Percentiles rank a stretch among this genome's conserved stretches.
These are phyloP conservation scores for Leishmania gerbilli DNA, from an alignment of 208 protist species.

Conservation along the genomic window DNA sequence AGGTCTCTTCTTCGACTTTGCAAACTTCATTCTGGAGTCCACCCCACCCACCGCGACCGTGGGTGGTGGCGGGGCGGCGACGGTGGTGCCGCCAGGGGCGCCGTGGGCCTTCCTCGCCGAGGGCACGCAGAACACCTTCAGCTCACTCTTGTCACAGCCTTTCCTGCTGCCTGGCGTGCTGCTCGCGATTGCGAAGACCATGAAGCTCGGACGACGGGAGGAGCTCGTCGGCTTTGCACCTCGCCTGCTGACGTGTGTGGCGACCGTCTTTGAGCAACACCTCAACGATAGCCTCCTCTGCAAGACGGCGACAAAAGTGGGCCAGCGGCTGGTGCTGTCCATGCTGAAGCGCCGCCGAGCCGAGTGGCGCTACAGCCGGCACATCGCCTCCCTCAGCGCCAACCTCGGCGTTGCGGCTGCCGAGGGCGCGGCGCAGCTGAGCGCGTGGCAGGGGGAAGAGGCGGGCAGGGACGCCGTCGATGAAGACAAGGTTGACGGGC, in stretches of 20 bases:
- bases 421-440: neutral
- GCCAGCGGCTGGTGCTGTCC: conserved; percentile 90
- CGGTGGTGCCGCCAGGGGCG: conserved; percentile 7
- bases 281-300: conserved; percentile 67
- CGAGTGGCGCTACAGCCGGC: conserved; percentile 91
- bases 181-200: conserved; percentile 80
- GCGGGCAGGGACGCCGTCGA: conserved; percentile 28
- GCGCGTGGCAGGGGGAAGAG: neutral
- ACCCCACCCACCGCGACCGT: neutral
- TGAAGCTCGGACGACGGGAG: conserved; percentile 92
- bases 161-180: conserved; percentile 82
- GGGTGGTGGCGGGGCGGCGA: neutral
- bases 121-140: conserved; percentile 28
- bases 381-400: conserved; percentile 63
- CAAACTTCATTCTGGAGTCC: conserved; percentile 34
- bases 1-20: conserved; percentile 66
- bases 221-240: conserved; percentile 78
- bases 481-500: conserved; percentile 33
- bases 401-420: conserved; percentile 52
- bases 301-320: conserved; percentile 91
- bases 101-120: conserved; percentile 23
- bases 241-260: conserved; percentile 49
- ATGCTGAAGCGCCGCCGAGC: conserved; percentile 84
- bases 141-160: conserved; percentile 26
- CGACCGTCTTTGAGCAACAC: conserved; percentile 30